phyloP scores from a whole-genome alignment of 331 rosid genomes.

The Prunus yedoensis region DNA sequence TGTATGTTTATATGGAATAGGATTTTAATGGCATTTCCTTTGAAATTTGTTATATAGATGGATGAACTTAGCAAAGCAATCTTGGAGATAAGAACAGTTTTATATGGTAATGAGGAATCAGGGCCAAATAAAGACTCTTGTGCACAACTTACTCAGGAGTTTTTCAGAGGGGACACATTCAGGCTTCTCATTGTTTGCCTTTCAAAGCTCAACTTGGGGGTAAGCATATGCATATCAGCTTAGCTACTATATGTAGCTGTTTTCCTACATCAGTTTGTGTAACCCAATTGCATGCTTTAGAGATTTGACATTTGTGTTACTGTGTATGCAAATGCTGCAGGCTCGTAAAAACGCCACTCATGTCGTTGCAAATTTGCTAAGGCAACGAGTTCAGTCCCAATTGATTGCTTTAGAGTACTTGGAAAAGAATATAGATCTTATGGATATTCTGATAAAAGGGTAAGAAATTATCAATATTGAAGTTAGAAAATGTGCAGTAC shows the following conservation, averaged over 20 bases:
- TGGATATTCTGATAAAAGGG: slow-evolving; percentile 39
- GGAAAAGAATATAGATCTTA: slow-evolving; percentile 43
- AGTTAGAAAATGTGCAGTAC: no score
- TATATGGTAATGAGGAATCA: slow-evolving; percentile 39
- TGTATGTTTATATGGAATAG: no score
- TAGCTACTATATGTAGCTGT: neutral
- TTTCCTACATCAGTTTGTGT: neutral
- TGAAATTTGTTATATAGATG: slow-evolving; percentile 25
- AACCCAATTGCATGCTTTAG: neutral
- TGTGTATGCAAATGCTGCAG: slow-evolving; percentile 15
- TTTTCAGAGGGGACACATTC: slow-evolving; percentile 37
- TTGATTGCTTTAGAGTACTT: slow-evolving; percentile 39
- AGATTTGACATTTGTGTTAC: neutral
- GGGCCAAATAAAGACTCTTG: slow-evolving; percentile 42
- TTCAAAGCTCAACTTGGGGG: slow-evolving; percentile 40
- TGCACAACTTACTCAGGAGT: slow-evolving; percentile 43
- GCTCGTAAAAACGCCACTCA: slow-evolving; percentile 40
- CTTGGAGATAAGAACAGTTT: slow-evolving; percentile 35
- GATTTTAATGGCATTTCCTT: no score
- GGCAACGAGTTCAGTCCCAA: slow-evolving; percentile 41
- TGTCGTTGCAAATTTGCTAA: slow-evolving; percentile 44
- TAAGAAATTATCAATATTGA: no score
- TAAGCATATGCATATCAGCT: neutral
- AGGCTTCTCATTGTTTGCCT: slow-evolving; percentile 37
- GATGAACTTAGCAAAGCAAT: slow-evolving; percentile 35